Evolutionary conservation across 202 grass and related monocot genomes (phyloP).

Genomic region (Panicum virgatum): DNA sequence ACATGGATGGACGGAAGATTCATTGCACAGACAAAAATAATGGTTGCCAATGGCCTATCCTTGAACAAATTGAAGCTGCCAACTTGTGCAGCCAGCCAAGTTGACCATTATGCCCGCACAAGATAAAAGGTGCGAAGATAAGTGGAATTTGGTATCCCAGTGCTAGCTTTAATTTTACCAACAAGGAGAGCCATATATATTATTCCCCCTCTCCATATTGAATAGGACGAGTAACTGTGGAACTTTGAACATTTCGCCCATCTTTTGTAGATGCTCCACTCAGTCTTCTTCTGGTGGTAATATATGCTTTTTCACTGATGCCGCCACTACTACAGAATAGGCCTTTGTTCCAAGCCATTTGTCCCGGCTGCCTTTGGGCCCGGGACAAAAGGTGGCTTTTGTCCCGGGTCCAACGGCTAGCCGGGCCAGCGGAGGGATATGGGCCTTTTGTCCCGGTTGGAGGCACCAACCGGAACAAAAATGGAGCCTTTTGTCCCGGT

Average conservation of each 20-base stretch:
- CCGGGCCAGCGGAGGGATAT: too few relatives aligned
- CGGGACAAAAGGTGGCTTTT: too few relatives aligned
- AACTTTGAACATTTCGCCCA: constrained; percentile 9
- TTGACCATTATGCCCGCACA: not conserved
- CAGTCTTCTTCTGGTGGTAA: not conserved
- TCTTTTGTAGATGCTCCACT: constrained; percentile 13
- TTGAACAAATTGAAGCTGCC: not conserved
- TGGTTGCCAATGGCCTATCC: not conserved
- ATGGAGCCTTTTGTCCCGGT: too few relatives aligned
- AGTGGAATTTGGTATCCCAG: constrained; percentile 1
- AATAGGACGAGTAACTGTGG: not conserved
- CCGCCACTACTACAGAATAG: too few relatives aligned
- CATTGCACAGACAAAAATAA: constrained; percentile 10
- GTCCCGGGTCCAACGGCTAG: too few relatives aligned
- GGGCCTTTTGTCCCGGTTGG: too few relatives aligned
- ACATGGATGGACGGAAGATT: constrained; percentile 5
- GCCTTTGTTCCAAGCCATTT: too few relatives aligned
- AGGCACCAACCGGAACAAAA: too few relatives aligned
- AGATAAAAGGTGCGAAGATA: not conserved
- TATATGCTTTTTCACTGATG: not conserved
- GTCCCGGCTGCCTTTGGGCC: too few relatives aligned
- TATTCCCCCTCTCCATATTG: not conserved
- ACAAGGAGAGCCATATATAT: not conserved
- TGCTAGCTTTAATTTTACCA: constrained; percentile 11
- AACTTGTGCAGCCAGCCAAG: constrained; percentile 15